These are phyloP conservation scores for Penicillium sp. DNA, from an alignment of 2,329 filamentous ascomycete species.

Conservation along the genomic window DNA sequence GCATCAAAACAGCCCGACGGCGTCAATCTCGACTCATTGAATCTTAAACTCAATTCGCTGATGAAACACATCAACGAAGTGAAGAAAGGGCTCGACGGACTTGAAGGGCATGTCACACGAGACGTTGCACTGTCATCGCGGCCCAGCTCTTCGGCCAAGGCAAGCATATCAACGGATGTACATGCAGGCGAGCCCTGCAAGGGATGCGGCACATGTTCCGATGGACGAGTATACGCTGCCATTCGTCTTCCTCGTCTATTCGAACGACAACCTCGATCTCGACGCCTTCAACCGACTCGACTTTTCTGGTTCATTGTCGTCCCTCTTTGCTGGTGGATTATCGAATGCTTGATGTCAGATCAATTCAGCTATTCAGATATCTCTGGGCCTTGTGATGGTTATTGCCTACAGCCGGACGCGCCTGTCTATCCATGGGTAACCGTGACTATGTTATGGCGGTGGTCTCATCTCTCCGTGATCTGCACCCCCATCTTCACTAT, in stretches of 20 bases:
- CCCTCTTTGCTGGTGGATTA: constrained; percentile 51
- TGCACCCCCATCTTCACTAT: constrained; percentile 35
- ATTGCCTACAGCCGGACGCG: constrained; percentile 54
- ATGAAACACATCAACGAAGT: constrained; percentile 44
- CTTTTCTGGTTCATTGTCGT: constrained; percentile 44
- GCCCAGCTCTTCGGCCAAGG: constrained; percentile 14
- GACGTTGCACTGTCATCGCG: constrained; percentile 20
- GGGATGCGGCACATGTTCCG: constrained; percentile 24
- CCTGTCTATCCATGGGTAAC: constrained; percentile 59
- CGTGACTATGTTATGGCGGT: constrained; percentile 56
- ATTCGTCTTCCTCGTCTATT: constrained; percentile 42
- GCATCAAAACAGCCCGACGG: constrained; percentile 23
- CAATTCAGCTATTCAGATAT: constrained; percentile 55
- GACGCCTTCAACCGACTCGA: constrained; percentile 37
- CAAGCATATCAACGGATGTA: constrained; percentile 8
- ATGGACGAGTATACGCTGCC: constrained; percentile 33
- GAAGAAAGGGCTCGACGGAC: constrained; percentile 40
- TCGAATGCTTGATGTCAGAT: constrained; percentile 53
- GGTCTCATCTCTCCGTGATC: constrained; percentile 40
- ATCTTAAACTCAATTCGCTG: constrained; percentile 43
- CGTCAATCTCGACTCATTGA: constrained; percentile 39
- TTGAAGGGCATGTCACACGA: constrained; percentile 41
- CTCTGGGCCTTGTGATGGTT: constrained; percentile 51
- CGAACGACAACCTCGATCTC: constrained; percentile 29
- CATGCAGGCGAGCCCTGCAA: constrained; percentile 22